Conservation (phyloP, 2,329 filamentous ascomycete genomes). For the Myriosclerotinia scirpicola region DNA sequence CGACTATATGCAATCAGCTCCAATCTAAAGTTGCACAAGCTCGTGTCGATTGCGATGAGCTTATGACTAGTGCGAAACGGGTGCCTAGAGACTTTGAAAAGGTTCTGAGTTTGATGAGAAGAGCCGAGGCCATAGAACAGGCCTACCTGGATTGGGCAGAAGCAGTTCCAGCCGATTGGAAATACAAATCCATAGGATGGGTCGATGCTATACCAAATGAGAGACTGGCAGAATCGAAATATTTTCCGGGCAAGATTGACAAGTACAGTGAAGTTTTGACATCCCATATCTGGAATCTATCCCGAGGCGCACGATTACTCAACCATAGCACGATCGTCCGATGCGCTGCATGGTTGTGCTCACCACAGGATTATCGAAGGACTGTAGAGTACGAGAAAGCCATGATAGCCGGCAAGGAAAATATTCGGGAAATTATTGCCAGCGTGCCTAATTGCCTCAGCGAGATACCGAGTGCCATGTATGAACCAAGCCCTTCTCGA, state of each 20-base stretch:
- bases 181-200: conserved; percentile 54
- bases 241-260: conserved; percentile 56
- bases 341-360: conserved; percentile 59
- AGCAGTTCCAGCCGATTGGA: conserved; percentile 50
- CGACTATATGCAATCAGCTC: conserved; percentile 17
- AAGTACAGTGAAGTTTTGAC: conserved; percentile 59
- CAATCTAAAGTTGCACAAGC: conserved; percentile 16
- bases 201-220: conserved; percentile 43
- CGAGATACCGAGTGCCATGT: conserved; percentile 40
- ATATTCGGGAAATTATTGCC: conserved; percentile 58
- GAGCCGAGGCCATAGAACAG: conserved; percentile 52
- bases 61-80: conserved; percentile 18
- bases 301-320: conserved; percentile 53
- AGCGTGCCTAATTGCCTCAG: conserved; percentile 60
- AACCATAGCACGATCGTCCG: conserved; percentile 56
- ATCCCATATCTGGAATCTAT: conserved; percentile 57
- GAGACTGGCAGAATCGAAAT: background rate
- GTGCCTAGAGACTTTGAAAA: conserved; percentile 14
- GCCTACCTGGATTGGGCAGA: conserved; percentile 52
- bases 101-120: conserved; percentile 51
- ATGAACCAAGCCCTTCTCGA: conserved; percentile 24
- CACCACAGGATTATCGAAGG: conserved; percentile 60
- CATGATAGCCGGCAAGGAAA: conserved; percentile 50
- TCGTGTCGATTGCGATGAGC: conserved; percentile 17
- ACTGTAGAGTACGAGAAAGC: conserved; percentile 61